A percentile compares a stretch with the other conserved stretches of the same genome.
These are phyloP conservation scores for Saccharomycopsis javanensis DNA, from an alignment of 805 yeast genomes.

Conservation along the genomic window DNA sequence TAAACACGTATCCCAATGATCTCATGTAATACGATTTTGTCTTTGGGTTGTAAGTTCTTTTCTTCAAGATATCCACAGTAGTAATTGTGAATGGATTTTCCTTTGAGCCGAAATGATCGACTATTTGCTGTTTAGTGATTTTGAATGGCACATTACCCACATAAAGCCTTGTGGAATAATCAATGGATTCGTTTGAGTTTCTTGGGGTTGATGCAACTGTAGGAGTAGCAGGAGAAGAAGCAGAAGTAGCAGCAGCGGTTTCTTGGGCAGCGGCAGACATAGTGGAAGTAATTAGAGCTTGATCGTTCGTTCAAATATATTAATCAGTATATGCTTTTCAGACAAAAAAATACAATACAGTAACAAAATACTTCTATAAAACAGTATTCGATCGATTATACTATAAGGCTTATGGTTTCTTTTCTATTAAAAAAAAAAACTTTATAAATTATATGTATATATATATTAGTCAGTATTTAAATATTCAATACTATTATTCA, in stretches of 20 bases:
- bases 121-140: constrained; percentile 45
- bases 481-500: no score
- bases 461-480: no score
- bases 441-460: no score
- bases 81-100: constrained; percentile 29
- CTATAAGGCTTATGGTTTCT: no score
- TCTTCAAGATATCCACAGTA: constrained; percentile 44
- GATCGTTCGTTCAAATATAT: background rate
- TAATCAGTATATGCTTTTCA: background rate
- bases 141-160: constrained; percentile 58
- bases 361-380: background rate
- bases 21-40: constrained; percentile 1
- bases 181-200: constrained; percentile 5
- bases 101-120: constrained; percentile 32
- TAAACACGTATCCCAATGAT: constrained; percentile 48
- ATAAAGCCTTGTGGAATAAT: constrained; percentile 41
- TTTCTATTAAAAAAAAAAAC: no score
- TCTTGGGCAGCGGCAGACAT: background rate
- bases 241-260: background rate
- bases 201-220: background rate
- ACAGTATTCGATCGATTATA: background rate
- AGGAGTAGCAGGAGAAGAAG: background rate
- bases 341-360: no score
- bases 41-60: constrained; percentile 15
- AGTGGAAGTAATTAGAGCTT: no score